Base-by-base conservation (phyloP, 106 monocot genomes). In the Gastrodia elata region DNA sequence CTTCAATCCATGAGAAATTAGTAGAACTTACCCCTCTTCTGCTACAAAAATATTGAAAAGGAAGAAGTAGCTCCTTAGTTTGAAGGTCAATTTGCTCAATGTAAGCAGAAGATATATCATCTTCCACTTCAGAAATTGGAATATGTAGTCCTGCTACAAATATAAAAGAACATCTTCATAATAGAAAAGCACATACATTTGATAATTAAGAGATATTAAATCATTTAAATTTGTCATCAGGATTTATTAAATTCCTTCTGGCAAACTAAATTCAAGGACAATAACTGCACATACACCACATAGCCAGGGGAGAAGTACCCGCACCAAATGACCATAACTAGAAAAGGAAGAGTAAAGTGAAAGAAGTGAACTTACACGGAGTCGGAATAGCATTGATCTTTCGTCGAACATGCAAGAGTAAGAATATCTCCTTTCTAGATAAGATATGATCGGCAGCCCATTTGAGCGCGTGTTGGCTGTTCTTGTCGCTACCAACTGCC, bases 21-120 rank as follows among this genome's bases (percentile, higher is more conserved):
- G 37, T 16, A 37, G 13, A 68, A 65, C 78, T 38, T 84, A 90
- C 90, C 79, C 87, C 87, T 84, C 87, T 82, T 74, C 82, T 84
- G 68, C 78, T 84, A 68, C 90, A 91, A 73, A 91, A 87, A 68
- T 84, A 87, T 72, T 91, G 90, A 71, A 87, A 91, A 64, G 90
- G 90, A 68, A 83, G 77, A 48, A 91, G 77, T 40, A 87, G 74
- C 52, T 87, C 87, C 81, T 84, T 87, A 10, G 85, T 86, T 16
- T 86, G 83, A 24, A 71, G 27, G 55, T 89, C 83, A 24, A 82
- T 36, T 27, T 85, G 78, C 43, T 80, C 83, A 61, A 72, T 67
- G 56, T 81, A 81, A 46, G 77, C 39, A 35, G 77, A 68, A 28
- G 80, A 77, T 65, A 89, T 81, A 8, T 86, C 83, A 22, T 81